phyloP scores from a whole-genome alignment of 2,329 filamentous ascomycete species.

The Fusarium graminum region DNA sequence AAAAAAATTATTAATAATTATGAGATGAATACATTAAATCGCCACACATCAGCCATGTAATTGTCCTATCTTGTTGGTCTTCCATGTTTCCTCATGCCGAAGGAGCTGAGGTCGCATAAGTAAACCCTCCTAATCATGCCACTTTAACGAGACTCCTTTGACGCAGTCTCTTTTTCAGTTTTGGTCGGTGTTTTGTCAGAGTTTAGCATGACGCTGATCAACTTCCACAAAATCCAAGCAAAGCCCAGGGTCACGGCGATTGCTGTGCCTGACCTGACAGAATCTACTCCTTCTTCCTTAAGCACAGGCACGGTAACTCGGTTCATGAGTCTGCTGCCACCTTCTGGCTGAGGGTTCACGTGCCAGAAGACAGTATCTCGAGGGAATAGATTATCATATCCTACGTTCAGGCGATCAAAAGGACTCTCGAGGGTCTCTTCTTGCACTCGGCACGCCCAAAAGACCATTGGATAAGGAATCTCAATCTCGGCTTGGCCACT shows the following conservation, averaged over 20 bases:
- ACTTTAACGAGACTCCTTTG: conserved; percentile 46
- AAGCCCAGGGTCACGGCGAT: conserved; percentile 73
- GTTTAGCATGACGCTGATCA: conserved; percentile 51
- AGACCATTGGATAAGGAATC: conserved; percentile 85
- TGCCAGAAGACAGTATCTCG: conserved; percentile 88
- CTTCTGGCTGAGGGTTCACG: conserved; percentile 64
- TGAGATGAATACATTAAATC: neutral
- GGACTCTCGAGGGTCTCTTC: conserved; percentile 81
- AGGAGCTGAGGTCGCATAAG: neutral
- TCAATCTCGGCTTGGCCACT: conserved; percentile 67
- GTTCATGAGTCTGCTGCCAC: conserved; percentile 62
- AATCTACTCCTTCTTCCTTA: conserved; percentile 62
- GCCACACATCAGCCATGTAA: neutral
- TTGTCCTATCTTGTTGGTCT: neutral
- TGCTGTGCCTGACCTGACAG: conserved; percentile 68
- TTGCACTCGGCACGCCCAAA: conserved; percentile 86
- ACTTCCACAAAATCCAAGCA: conserved; percentile 75
- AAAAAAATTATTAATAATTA: no score
- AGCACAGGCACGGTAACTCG: conserved; percentile 75
- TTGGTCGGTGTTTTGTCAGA: conserved; percentile 3
- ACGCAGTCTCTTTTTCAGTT: neutral
- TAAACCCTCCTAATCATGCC: neutral
- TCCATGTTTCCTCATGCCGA: neutral
- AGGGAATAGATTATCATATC: conserved; percentile 85
- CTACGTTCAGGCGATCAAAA: conserved; percentile 87